A percentile compares a stretch with the other conserved stretches of the same genome.
phyloP scores from a whole-genome alignment of 2,329 filamentous ascomycete species.

The Phaeosphaeriaceae sp. region DNA sequence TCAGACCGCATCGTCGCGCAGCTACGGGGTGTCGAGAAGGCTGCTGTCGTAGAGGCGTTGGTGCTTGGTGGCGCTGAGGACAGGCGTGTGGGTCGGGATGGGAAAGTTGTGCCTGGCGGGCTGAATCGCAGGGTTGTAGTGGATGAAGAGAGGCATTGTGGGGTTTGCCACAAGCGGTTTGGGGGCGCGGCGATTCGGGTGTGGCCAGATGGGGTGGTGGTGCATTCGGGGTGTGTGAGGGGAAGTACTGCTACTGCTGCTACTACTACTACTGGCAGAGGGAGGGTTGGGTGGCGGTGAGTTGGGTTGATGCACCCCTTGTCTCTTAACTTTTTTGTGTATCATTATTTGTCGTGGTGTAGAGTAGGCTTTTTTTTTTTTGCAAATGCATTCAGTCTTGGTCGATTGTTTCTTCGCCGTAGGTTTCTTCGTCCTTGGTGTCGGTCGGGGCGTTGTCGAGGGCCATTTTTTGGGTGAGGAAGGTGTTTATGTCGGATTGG shows the following conservation, averaged over 20 bases:
- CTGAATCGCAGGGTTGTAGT: constrained; percentile 76
- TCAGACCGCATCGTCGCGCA: constrained; percentile 78
- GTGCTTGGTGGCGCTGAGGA: constrained; percentile 78
- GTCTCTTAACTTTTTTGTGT: too few species aligned
- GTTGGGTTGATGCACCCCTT: too few species aligned
- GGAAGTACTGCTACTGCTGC: constrained; percentile 34
- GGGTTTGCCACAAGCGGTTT: constrained; percentile 90
- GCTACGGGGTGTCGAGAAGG: constrained; percentile 77
- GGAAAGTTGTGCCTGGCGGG: constrained; percentile 57
- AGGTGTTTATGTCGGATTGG: constrained; percentile 72
- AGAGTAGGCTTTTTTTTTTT: not conserved
- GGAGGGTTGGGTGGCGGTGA: not conserved
- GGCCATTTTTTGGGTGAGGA: constrained; percentile 76
- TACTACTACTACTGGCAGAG: constrained; percentile 1
- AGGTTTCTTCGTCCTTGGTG: constrained; percentile 69
- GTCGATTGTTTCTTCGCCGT: constrained; percentile 80
- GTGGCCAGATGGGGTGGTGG: constrained; percentile 69
- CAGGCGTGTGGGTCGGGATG: constrained; percentile 62
- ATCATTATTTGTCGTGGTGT: constrained; percentile 5
- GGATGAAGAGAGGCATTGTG: constrained; percentile 85
- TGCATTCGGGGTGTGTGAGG: constrained; percentile 57
- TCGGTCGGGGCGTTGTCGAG: constrained; percentile 64
- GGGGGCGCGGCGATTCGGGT: constrained; percentile 91
- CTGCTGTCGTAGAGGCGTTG: constrained; percentile 76
- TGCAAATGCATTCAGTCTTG: constrained; percentile 58